Conservation (phyloP, 768 basidiomycete species). For the Leccinum pellstonianum region DNA sequence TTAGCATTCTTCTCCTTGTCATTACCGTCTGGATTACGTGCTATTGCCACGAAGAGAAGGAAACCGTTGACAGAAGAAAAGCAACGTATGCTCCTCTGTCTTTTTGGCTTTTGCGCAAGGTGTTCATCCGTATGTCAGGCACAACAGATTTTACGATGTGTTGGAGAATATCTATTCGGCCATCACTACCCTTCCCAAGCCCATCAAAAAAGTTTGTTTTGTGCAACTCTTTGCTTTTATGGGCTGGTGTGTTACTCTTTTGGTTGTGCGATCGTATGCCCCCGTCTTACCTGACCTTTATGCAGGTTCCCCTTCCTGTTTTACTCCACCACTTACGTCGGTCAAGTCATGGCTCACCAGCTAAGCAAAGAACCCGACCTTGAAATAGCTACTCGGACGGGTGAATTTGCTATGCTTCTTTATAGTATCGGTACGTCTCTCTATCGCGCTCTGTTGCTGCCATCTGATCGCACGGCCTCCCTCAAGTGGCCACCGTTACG, state of each 20-base stretch:
- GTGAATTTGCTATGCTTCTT: constrained; percentile 85
- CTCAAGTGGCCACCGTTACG: constrained; percentile 77
- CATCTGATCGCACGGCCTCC: neutral
- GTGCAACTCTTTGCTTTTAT: constrained; percentile 96
- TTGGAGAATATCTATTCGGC: constrained; percentile 75
- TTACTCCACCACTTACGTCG: constrained; percentile 91
- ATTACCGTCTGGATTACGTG: constrained; percentile 88
- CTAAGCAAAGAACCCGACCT: constrained; percentile 68
- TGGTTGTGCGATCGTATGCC: neutral
- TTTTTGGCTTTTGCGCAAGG: neutral
- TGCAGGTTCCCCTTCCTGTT: constrained; percentile 92
- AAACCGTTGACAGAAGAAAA: constrained; percentile 47
- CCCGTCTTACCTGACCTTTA: constrained; percentile 10
- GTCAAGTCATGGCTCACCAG: constrained; percentile 90
- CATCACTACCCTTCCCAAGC: constrained; percentile 71
- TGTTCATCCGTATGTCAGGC: constrained; percentile 12
- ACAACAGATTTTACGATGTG: constrained; percentile 68
- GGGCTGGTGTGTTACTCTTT: constrained; percentile 67
- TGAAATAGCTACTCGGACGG: constrained; percentile 81
- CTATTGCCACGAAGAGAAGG: constrained; percentile 78
- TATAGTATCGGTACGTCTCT: constrained; percentile 73
- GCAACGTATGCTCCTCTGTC: constrained; percentile 37
- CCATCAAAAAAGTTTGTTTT: constrained; percentile 85
- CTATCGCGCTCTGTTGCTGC: neutral
- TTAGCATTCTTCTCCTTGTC: constrained; percentile 77